Conservation (phyloP, 108 stramenopile species). For the Skeletonema menzelii region DNA sequence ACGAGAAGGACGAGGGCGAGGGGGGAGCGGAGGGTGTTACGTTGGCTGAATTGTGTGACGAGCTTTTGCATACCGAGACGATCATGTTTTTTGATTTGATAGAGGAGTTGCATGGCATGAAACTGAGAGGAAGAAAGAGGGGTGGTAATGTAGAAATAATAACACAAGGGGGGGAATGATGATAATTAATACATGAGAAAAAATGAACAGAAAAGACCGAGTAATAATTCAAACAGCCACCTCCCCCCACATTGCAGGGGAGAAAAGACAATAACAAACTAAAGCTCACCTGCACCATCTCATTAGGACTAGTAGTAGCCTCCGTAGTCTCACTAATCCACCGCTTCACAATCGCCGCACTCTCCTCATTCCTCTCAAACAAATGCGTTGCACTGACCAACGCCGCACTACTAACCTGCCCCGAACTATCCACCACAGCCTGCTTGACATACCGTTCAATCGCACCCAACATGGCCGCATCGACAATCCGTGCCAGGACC, state of each 20-base stretch:
- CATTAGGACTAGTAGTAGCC: slow-evolving; percentile 87
- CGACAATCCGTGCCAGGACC: slow-evolving; percentile 96
- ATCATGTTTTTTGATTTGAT: slow-evolving; percentile 98
- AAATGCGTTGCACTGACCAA: slow-evolving; percentile 90
- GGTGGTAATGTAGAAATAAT: not conserved
- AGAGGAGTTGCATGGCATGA: slow-evolving; percentile 98
- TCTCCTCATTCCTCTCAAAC: slow-evolving; percentile 71
- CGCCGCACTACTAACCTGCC: slow-evolving; percentile 94
- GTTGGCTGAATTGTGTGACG: slow-evolving; percentile 87
- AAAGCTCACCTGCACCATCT: slow-evolving; percentile 92
- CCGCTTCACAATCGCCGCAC: slow-evolving; percentile 81
- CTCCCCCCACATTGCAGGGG: not conserved
- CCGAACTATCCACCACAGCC: slow-evolving; percentile 96
- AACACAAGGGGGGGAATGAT: not conserved
- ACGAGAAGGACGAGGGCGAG: slow-evolving; percentile 93
- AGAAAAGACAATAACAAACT: not conserved
- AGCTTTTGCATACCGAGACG: slow-evolving; percentile 95
- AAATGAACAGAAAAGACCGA: not conserved
- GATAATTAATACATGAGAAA: not conserved
- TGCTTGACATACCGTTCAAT: slow-evolving; percentile 99
- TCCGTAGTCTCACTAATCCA: slow-evolving; percentile 97
- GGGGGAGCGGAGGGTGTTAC: slow-evolving; percentile 90
- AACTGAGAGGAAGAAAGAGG: slow-evolving; percentile 57
- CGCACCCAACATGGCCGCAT: slow-evolving; percentile 97
- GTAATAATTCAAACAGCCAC: not conserved